Evolutionary conservation across 768 basidiomycete species (phyloP).

Genomic region (Leucosporidium creatinivorum): DNA sequence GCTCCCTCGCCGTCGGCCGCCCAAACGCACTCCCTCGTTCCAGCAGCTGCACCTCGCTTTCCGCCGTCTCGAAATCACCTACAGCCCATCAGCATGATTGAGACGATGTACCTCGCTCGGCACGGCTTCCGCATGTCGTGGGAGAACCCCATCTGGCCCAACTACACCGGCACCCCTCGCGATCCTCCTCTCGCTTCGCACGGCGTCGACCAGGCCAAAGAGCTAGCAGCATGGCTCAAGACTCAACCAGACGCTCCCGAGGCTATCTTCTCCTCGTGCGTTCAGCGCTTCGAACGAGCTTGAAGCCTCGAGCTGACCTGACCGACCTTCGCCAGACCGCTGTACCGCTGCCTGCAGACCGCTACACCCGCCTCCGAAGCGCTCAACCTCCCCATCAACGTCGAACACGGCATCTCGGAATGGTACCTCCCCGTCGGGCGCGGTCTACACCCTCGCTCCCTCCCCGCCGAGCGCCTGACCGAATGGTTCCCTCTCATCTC

Average conservation of each 20-base stretch:
- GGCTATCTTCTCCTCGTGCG: constrained; percentile 56
- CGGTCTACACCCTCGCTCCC: constrained; percentile 1
- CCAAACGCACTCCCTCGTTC: no score
- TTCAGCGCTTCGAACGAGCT: background rate
- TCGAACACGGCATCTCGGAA: constrained; percentile 61
- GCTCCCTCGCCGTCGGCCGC: no score
- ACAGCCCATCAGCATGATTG: background rate
- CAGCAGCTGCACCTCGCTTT: no score
- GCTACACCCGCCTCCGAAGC: constrained; percentile 57
- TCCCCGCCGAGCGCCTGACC: constrained; percentile 49
- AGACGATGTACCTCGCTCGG: constrained; percentile 6
- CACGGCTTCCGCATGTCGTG: constrained; percentile 29
- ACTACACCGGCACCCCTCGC: constrained; percentile 27
- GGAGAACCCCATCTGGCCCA: constrained; percentile 24
- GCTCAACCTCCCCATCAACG: constrained; percentile 61
- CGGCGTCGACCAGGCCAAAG: constrained; percentile 55
- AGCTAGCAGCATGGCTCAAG: constrained; percentile 59
- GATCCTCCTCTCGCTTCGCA: constrained; percentile 30
- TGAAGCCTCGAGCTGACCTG: background rate
- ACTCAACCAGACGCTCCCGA: constrained; percentile 65
- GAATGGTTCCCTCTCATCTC: constrained; percentile 73
- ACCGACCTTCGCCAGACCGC: constrained; percentile 46
- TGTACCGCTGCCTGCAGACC: constrained; percentile 85
- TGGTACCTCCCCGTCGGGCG: constrained; percentile 31
- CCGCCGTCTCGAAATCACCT: no score